These are phyloP conservation scores for Nannochloris sp. DNA, from an alignment of 139 green algal species.

Conservation along the genomic window DNA sequence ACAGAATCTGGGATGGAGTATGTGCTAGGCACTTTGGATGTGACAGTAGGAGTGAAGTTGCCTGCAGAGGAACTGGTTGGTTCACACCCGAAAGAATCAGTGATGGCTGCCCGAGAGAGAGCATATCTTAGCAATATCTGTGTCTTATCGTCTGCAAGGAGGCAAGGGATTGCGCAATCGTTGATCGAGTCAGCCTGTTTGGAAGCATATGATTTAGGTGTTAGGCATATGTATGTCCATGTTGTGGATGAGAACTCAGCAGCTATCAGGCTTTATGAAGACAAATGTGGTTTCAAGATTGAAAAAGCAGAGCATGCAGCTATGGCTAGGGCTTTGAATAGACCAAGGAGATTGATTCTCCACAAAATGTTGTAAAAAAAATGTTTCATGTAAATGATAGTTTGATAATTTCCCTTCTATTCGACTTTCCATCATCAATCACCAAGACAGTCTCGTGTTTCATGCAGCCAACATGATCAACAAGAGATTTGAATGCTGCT, in stretches of 20 bases:
- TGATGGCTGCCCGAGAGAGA: neutral
- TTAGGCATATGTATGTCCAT: constrained; percentile 57
- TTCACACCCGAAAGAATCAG: constrained; percentile 15
- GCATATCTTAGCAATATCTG: constrained; percentile 79
- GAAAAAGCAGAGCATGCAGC: constrained; percentile 43
- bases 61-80: constrained; percentile 67
- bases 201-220: constrained; percentile 11
- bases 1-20: neutral
- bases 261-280: constrained; percentile 45
- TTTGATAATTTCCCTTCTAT: constrained; percentile 24
- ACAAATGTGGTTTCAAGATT: constrained; percentile 34
- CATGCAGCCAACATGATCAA: constrained; percentile 23
- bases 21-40: constrained; percentile 60
- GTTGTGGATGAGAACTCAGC: constrained; percentile 50
- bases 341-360: constrained; percentile 46
- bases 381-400: constrained; percentile 8
- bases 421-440: constrained; percentile 24
- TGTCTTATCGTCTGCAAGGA: constrained; percentile 32
- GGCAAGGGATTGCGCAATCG: constrained; percentile 19
- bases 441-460: neutral
- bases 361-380: constrained; percentile 7
- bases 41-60: constrained; percentile 58
- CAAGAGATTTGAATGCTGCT: constrained; percentile 46
- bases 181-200: constrained; percentile 4
- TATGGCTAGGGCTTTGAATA: constrained; percentile 26